phyloP scores from a whole-genome alignment of 495 filamentous ascomycete species.

The Annulohypoxylon bovei region DNA sequence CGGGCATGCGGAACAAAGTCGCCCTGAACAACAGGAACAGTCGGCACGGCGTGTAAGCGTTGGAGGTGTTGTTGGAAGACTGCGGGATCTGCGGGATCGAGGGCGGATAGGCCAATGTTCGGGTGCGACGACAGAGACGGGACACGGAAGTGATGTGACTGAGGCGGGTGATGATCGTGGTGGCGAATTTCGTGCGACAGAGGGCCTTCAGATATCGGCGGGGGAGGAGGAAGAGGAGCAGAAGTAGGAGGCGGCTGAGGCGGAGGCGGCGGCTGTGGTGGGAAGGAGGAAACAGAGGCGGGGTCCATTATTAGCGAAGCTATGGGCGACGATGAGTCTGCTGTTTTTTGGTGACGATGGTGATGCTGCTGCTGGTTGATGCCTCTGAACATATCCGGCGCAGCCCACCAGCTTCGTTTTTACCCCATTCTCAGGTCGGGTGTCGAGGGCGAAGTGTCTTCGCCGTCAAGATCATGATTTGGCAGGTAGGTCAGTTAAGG shows the following conservation, averaged over 20 bases:
- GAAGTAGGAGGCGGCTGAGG: conserved; percentile 12
- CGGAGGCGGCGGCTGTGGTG: conserved; percentile 22
- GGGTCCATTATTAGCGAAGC: conserved; percentile 48
- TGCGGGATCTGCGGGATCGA: conserved; percentile 46
- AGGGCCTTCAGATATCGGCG: conserved; percentile 17
- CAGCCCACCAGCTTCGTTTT: conserved; percentile 39
- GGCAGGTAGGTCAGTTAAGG: not conserved
- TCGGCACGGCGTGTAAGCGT: conserved; percentile 50
- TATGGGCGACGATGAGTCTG: conserved; percentile 31
- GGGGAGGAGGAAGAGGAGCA: not conserved
- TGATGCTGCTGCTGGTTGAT: conserved; percentile 26
- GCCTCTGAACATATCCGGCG: conserved; percentile 42
- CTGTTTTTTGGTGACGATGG: conserved; percentile 12
- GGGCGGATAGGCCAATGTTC: conserved; percentile 50
- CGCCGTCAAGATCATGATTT: conserved; percentile 38
- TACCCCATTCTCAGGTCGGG: conserved; percentile 44
- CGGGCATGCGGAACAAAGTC: conserved; percentile 50
- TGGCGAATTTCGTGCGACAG: conserved; percentile 39
- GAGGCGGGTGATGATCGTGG: conserved; percentile 34
- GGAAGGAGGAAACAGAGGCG: conserved; percentile 39
- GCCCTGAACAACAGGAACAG: conserved; percentile 48
- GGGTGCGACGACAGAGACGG: conserved; percentile 50
- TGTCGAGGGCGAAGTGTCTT: conserved; percentile 41
- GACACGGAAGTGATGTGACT: conserved; percentile 41
- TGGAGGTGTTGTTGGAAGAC: conserved; percentile 54